Evolutionary conservation across 768 basidiomycete species (phyloP), one percentile per base, ranked within the genome.

Genomic region (Russula compacta): DNA sequence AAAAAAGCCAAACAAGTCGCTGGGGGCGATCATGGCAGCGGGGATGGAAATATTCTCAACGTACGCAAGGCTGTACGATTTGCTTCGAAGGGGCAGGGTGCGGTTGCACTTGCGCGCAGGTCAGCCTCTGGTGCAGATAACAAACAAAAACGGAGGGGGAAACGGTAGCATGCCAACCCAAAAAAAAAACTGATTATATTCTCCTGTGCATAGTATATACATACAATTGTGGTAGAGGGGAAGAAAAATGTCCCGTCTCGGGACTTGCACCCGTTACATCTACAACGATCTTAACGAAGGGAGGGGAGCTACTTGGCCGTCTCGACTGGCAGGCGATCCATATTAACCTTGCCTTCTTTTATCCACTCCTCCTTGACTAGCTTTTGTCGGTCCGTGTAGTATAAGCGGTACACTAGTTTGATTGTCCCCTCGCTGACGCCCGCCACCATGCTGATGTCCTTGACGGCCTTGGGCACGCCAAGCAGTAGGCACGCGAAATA

Each of bases 361-460:
- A 93, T 81, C 89, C 90, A 92, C 69, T 92, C 84, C 69, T 87
- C 78, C 74, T 90, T 90, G 55, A 92, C 86, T 74, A 94, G 67
- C 77, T 84, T 87, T 70, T 87, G 85, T 76, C 76, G 85, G 51
- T 85, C 86, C 9, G 74, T 71, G 68, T 84, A 89, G 71, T 92
- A 90, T 67, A 89, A 70, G 65, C 85, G 79, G 72, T 95, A 94
- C 59, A 92, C 89, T 73, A 93, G 74, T 75, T 91, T 91, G 71
- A 98, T 94, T 53, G 97, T 98, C 53, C 91, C 87, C 71, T 98
- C 95, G 70, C 92, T 94, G 19, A 98, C 93, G 10, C 94, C 93
- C 3, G 92, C 95, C 11, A 98, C 92, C 15, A 79, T 76, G 64
- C 89, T 89, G 69, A 99, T 94, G 69, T 98, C 92, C 73, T 85